Base-by-base conservation (phyloP, 139 green algal genomes). In the Spirogloea muscicola region DNA sequence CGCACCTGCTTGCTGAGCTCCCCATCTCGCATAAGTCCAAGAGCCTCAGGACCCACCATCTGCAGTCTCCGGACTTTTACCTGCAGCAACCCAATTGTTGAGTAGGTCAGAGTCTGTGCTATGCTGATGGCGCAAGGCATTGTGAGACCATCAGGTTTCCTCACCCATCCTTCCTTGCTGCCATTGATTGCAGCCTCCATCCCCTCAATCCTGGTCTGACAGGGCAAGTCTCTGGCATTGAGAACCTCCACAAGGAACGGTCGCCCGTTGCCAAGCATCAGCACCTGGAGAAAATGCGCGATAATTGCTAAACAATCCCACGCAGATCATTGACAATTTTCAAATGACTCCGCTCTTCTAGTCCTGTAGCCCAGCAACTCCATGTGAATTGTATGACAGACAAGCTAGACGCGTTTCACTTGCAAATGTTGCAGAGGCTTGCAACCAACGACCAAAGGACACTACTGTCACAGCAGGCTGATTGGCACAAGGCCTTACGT, bases 1-100 rank as follows among this genome's bases (percentile, higher is more conserved):
- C n/a, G 29, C 51, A 79, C 70, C 70, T 79, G 70, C 46, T 79
- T 79, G 25, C 73, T 59, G 3, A 59, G 58, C 70, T 79, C 70
- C 21, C 70, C 70, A 16, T 79, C 62, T 3, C 58, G 58, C 70
- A 79, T 62, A 13, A 67, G 1, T 2, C 13, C 70, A 10, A 21
- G n/a, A 33, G 36, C 59, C 9, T 62, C n/a, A 4, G 10, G 13
- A 25, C 39, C 70, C 62, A 52, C 70, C 58, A 72, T 7, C 70
- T 74, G 59, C 25, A 79, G 58, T 2, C 42, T 9, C 31, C 13
- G 38, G 38, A 79, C 70, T 21, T 25, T 41, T 39, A 79, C 70
- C 70, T 79, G 62, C 34, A 29, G 44, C 5, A n/a, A 27, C 55
- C 55, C 55, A 64, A 18, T 55, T 31, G 46, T 55, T 55, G 46